Percentiles rank a stretch among this genome's conserved stretches.
These are phyloP conservation scores for Talaromyces adpressus DNA, from an alignment of 495 filamentous ascomycete genomes.

Conservation along the genomic window DNA sequence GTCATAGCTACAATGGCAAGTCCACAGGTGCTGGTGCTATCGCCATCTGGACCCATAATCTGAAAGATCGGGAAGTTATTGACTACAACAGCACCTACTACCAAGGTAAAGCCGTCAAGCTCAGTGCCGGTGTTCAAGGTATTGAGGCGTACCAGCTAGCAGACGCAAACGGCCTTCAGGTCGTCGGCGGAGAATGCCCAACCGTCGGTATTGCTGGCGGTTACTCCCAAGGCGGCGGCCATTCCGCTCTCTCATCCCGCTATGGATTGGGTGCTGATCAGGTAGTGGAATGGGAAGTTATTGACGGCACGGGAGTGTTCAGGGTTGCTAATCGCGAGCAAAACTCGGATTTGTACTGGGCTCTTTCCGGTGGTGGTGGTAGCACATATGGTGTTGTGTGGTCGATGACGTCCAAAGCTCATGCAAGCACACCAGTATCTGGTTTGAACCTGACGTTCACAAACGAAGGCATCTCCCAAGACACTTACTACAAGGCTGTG, in stretches of 20 bases:
- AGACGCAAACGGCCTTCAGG: conserved; percentile 14
- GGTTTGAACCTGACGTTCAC: conserved; percentile 22
- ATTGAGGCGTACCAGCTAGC: conserved; percentile 42
- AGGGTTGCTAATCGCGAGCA: conserved; percentile 29
- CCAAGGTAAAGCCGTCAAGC: conserved; percentile 41
- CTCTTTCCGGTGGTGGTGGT: conserved; percentile 56
- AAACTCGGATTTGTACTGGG: conserved; percentile 60
- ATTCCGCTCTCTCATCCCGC: conserved; percentile 40
- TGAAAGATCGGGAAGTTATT: conserved; percentile 20
- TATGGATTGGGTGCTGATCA: conserved; percentile 60
- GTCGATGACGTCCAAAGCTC: conserved; percentile 42
- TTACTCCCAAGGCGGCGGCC: conserved; percentile 56
- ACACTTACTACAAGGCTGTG: conserved; percentile 36
- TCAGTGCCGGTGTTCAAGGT: conserved; percentile 48
- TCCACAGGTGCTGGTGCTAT: conserved; percentile 50
- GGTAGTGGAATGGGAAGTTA: conserved; percentile 54
- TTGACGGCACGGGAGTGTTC: conserved; percentile 39
- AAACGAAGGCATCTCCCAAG: conserved; percentile 15
- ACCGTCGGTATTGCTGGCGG: conserved; percentile 43
- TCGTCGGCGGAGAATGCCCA: conserved; percentile 28
- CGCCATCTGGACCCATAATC: conserved; percentile 48
- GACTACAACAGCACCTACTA: conserved; percentile 32
- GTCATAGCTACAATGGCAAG: conserved; percentile 40
- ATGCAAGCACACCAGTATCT: conserved; percentile 29
- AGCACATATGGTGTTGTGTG: conserved; percentile 60